phyloP scores from a whole-genome alignment of 257 asterid genomes.

The Scutellaria barbata region DNA sequence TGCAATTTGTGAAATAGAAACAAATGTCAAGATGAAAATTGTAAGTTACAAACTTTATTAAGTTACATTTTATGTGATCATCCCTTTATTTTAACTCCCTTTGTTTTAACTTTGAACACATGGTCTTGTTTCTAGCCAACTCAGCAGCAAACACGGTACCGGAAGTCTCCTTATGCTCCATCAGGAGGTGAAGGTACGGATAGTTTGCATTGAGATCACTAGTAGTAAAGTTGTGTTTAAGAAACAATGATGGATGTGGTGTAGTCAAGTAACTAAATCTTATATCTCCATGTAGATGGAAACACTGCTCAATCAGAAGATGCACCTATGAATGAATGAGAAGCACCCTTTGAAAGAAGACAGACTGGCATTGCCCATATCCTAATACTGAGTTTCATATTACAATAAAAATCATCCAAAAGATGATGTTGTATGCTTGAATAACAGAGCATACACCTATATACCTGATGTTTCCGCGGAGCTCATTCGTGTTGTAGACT shows the following conservation, averaged over 20 bases:
- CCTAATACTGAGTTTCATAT: slow-evolving; percentile 39
- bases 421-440: slow-evolving; percentile 31
- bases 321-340: slow-evolving; percentile 57
- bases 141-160: slow-evolving; percentile 93
- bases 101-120: slow-evolving; percentile 22
- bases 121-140: slow-evolving; percentile 67
- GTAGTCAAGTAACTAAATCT: not conserved
- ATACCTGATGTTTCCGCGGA: slow-evolving; percentile 29
- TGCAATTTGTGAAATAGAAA: no score
- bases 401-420: slow-evolving; percentile 35
- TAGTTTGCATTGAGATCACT: slow-evolving; percentile 3
- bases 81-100: slow-evolving; percentile 9
- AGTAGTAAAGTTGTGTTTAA: no score
- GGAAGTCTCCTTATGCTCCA: slow-evolving; percentile 91
- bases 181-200: slow-evolving; percentile 87
- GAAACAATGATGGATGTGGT: no score
- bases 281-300: slow-evolving; percentile 56
- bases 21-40: no score
- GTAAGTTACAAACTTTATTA: no score
- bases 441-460: slow-evolving; percentile 28
- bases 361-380: slow-evolving; percentile 39
- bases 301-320: slow-evolving; percentile 58
- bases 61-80: no score
- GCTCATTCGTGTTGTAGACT: slow-evolving; percentile 44
- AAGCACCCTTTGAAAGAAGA: slow-evolving; percentile 35